Evolutionary conservation across 2,329 filamentous ascomycete genomes (phyloP), one percentile per base, ranked within the genome.

Genomic region (Ceratocystis destructans): DNA sequence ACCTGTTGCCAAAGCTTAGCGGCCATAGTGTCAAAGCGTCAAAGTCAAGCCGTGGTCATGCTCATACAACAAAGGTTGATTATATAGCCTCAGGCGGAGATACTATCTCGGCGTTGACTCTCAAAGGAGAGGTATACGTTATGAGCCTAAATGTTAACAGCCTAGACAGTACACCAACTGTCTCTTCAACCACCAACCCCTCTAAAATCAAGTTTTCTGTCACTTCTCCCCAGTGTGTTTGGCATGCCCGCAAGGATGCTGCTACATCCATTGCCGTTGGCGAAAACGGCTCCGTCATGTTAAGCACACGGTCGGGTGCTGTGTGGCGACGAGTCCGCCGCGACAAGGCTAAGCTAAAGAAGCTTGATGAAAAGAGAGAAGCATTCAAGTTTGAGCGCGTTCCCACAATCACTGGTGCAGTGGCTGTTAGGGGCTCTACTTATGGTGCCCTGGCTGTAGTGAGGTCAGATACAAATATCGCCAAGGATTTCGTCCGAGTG

Each of bases 371-470:
- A 44, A 88, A 85, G 71, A 82, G 84, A 12, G 96, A 95, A 70
- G 91, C 96, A 72, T 96, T 95, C 79, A 99, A 99, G 73, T 99
- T 97, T 71, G 87, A 93, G 71, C 86, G 94, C 67, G 85, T 99
- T 7, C 88, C 94, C 0, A 91, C 89, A 53, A 83, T 99, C 66
- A 96, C 90, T 1, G 86, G 91, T 45, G 90, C 95, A 15, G 82
- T 88, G 41, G 86, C 87, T 2, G 92, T 97, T 6, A 83, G 91
- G 70, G 93, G 91, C 71, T 97, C 94, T 44, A 84, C 87, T 0
- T 96, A 89, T 75, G 94, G 94, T 3, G 89, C 93, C 0, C 97
- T 93, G 77, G 89, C 90, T 44, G 91, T 90, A 2, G 83, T 96
- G 59, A 85, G 94, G 61, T 87, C 88, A 72, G 92, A 96, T 71